Evolutionary conservation across 1,139 yeast genomes (phyloP), one percentile per base, ranked within the genome.

Genomic region (Taiozyma sp.): DNA sequence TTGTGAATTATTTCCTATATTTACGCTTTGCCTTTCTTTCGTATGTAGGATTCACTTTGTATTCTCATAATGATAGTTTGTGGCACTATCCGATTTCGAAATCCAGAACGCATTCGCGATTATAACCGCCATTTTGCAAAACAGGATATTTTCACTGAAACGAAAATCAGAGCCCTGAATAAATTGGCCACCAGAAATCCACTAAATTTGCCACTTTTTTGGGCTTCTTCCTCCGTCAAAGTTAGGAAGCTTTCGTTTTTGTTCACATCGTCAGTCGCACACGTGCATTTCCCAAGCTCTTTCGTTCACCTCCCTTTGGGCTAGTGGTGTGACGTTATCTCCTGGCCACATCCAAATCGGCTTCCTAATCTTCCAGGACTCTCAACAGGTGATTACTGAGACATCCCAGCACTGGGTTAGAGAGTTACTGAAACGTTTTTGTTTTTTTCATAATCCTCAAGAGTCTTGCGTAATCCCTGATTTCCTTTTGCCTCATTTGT

Each of bases 1-100:
- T 45, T 60, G 3, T 51, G 30, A 43, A 13, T 8, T 13, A 4
- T 30, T 30, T 10, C 14, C 5, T 28, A 28, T 28, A 28, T 28
- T 9, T 28, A 28, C 11, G 3, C 30, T 28, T 28, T 4, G 11
- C 11, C 30, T 9, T 10, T 28, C 30, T 28, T 28, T 28, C 26
- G 30, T 28, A 28, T 26, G 30, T 7, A 28, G 11, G 30, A 28
- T 28, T 6, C 30, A 28, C 30, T 10, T 8, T 28, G 9, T 28
- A 28, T 28, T 28, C 11, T 28, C 11, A 28, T 28, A 4, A 10
- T 28, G 11, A 10, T 28, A 28, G 4, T 8, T 8, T 28, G 10
- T 28, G 6, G 4, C 10, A 28, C 30, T 8, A 9, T 2, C 30
- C 30, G 11, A 28, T 28, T 5, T 28, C 30, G 10, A 28, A 28